Evolutionary conservation across 2,329 filamentous ascomycete genomes (phyloP), one percentile per base, ranked within the genome.

Genomic region (Ceratocystis alfenasii): DNA sequence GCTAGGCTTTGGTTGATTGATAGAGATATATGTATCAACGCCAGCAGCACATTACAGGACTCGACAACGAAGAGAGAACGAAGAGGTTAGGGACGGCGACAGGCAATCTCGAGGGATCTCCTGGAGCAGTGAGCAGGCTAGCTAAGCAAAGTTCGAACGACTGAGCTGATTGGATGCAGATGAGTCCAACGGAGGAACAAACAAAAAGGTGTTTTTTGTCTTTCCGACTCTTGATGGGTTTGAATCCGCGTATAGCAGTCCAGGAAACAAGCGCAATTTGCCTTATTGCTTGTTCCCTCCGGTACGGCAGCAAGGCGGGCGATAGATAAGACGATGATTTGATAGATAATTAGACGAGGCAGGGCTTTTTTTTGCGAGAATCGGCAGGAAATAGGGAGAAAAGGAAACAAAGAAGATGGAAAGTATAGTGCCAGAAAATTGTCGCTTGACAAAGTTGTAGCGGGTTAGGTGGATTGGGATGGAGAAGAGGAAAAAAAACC

Each of bases 1-100:
- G 30, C 30, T 62, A 36, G 46, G n/a, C 8, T 7, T 66, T 55
- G 25, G n/a, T 62, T 25, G 57, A 46, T 53, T 62, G 15, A 28
- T 28, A 25, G 36, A 17, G n/a, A 22, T 55, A 8, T 12, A 15
- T 33, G 25, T 44, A 55, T 20, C 46, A 63, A 30, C 25, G 60
- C 60, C 45, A n/a, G 36, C 50, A 44, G 28, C 45, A 63, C 61
- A 63, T 63, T 28, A 33, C 20, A 15, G 30, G 44, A 12, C 15
- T 55, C 22, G 10, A 25, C 53, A n/a, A 12, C 33, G 33, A 36
- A 36, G 53, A 33, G 50, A 53, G 28, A 30, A 7, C 53, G 8
- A n/a, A 7, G 20, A 22, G 3, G 22, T 3, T 3, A 5, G 6
- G 33, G 8, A 57, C 25, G 17, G 22, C 53, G 7, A 7, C 53